phyloP scores from a whole-genome alignment of 176 grass and related monocot species.

The Coix lacrymajobi region DNA sequence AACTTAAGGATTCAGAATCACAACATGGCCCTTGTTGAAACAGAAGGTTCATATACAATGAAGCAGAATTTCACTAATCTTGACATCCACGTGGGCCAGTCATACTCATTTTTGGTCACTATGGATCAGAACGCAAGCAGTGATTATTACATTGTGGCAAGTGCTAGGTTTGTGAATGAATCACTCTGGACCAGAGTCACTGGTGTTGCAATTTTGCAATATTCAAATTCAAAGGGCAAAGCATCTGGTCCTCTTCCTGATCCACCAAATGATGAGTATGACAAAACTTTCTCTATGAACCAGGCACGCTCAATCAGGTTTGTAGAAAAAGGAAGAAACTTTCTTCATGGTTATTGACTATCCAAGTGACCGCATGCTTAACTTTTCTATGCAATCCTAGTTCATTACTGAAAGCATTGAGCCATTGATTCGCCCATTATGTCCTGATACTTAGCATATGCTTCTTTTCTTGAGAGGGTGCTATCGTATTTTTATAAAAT shows the following conservation, averaged over 20 bases:
- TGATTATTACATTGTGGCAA: slow-evolving; percentile 92
- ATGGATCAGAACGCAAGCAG: slow-evolving; percentile 97
- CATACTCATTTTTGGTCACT: slow-evolving; percentile 87
- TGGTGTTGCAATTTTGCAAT: slow-evolving; percentile 81
- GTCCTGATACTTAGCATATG: not conserved
- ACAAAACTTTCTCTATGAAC: slow-evolving; percentile 95
- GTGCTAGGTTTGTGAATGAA: slow-evolving; percentile 80
- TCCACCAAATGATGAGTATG: slow-evolving; percentile 76
- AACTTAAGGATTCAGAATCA: slow-evolving; percentile 94
- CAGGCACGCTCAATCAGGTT: slow-evolving; percentile 93
- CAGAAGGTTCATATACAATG: slow-evolving; percentile 88
- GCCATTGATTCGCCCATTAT: not conserved
- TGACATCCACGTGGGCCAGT: slow-evolving; percentile 92
- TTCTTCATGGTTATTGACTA: not conserved
- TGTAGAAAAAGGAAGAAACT: not conserved
- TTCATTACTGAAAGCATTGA: not conserved
- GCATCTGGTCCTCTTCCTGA: slow-evolving; percentile 88
- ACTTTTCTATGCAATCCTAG: not conserved
- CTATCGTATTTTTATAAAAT: not conserved
- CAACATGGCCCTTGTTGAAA: slow-evolving; percentile 76
- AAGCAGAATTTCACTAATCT: slow-evolving; percentile 86
- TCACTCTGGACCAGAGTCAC: slow-evolving; percentile 79
- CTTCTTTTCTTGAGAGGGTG: not conserved
- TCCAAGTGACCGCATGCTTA: not conserved
- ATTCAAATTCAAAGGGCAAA: slow-evolving; percentile 90